Conservation (phyloP, 1,139 yeast species). For the Wickerhamomyces sp. region DNA sequence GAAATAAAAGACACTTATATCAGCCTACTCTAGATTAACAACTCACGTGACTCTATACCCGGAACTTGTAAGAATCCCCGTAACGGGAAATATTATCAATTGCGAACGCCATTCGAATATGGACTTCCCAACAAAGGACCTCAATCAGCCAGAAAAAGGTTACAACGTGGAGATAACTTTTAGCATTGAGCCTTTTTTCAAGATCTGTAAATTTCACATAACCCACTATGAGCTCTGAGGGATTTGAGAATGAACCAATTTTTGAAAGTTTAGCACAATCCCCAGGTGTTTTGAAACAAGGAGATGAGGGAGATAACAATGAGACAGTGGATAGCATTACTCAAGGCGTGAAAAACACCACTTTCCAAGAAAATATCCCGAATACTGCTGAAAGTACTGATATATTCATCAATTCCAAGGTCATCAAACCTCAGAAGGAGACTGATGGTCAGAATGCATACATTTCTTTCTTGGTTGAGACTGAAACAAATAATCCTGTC, state of each 20-base stretch:
- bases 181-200: no score
- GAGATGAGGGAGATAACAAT: not conserved
- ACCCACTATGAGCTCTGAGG: not conserved
- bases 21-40: no score
- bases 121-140: not conserved
- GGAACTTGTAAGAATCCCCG: not conserved
- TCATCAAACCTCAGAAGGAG: conserved; percentile 61
- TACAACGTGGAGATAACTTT: no score
- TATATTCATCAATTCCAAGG: conserved; percentile 15
- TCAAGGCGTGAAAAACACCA: not conserved
- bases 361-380: conserved; percentile 3
- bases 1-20: not conserved
- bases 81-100: not conserved
- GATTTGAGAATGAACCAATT: not conserved
- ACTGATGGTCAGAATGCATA: conserved; percentile 76
- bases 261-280: not conserved
- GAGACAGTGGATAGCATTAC: conserved; percentile 11
- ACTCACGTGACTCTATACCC: not conserved
- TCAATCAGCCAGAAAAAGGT: no score
- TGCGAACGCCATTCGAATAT: not conserved
- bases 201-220: not conserved
- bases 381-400: not conserved
- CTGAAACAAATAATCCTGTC: conserved; percentile 45
- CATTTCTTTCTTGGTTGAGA: conserved; percentile 73
- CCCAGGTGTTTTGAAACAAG: not conserved